phyloP scores from a whole-genome alignment of 2,329 filamentous ascomycete species.

The Achaetomium macrosporum region DNA sequence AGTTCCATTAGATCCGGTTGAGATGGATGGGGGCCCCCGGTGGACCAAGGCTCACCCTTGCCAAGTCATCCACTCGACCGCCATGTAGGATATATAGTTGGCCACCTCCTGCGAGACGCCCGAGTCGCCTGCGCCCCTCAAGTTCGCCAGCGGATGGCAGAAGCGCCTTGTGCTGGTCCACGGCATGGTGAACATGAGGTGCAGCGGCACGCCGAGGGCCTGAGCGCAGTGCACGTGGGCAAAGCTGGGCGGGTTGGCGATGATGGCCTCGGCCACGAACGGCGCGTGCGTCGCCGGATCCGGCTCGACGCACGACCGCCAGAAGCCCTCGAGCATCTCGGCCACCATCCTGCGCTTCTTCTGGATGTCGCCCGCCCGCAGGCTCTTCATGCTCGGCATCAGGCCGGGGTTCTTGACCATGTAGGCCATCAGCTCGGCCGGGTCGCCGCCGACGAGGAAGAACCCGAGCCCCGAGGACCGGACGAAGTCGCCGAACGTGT shows the following conservation, averaged over 20 bases:
- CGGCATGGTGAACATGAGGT: conserved; percentile 96
- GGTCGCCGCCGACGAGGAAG: conserved; percentile 68
- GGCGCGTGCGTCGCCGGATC: conserved; percentile 46
- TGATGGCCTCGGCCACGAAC: conserved; percentile 77
- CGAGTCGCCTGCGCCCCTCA: conserved; percentile 62
- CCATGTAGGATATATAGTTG: conserved; percentile 74
- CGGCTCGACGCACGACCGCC: conserved; percentile 72
- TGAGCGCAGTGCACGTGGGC: conserved; percentile 70
- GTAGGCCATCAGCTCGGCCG: conserved; percentile 72
- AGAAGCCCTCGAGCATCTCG: conserved; percentile 73
- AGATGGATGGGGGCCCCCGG: too few relatives aligned
- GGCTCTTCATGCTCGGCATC: conserved; percentile 72
- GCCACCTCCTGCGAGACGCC: conserved; percentile 55
- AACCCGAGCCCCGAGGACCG: conserved; percentile 66
- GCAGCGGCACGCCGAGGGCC: conserved; percentile 65
- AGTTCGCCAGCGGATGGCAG: conserved; percentile 77
- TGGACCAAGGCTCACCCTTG: conserved; percentile 48
- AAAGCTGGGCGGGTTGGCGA: conserved; percentile 71
- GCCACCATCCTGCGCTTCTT: conserved; percentile 68
- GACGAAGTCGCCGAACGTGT: conserved; percentile 61
- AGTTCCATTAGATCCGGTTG: too few relatives aligned
- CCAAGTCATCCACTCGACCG: conserved; percentile 89
- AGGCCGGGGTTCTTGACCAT: conserved; percentile 86
- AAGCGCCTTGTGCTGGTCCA: conserved; percentile 83
- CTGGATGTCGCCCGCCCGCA: conserved; percentile 70